Evolutionary conservation across 176 grass and related monocot species (phyloP), one percentile per base, ranked within the genome.

Genomic region (Oryza officinalis): DNA sequence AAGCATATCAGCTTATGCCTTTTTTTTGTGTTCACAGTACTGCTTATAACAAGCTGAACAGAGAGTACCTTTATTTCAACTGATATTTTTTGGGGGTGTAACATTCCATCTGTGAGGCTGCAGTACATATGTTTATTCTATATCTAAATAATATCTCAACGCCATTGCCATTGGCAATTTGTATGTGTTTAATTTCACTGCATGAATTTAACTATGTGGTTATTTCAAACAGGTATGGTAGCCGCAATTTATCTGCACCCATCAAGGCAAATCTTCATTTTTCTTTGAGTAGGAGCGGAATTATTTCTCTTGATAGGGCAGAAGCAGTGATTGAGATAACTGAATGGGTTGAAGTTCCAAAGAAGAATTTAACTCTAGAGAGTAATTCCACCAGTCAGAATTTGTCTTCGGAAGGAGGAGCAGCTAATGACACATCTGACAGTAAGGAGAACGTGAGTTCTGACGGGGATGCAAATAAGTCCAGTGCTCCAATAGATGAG

Each of bases 191-290:
- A 67, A 35, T 60, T 87, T 52, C 18, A 65, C 26, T 43, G 49
- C 64, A 63, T 87, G 35, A 78, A 15, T 63, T 71, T 84, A 80
- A 84, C 27, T 22, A 22, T 26, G 75, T 86, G 18, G 26, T 74
- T 87, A 81, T 74, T 43, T 75, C 57, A 82, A 87, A 10, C 85
- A 99, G 97, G 91, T 99, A 99, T 82, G 68, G 66, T 28, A 74
- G 61, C 54, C 93, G 91, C 79, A 99, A 99, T 85, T 91, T 99
- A 47, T 94, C 97, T 74, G 93, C 97, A 69, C 97, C 97, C 50
- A 91, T 99, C 70, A 99, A 99, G 92, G 91, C 91, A 78, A 99
- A 91, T 90, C 80, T 99, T 73, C 97, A 99, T 81, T 99, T 99
- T 85, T 94, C 97, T 94, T 88, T 99, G 75, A 94, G 91, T 79